Evolutionary conservation across 2,329 filamentous ascomycete species (phyloP).

Genomic region (Arthrobotrys sinensis): DNA sequence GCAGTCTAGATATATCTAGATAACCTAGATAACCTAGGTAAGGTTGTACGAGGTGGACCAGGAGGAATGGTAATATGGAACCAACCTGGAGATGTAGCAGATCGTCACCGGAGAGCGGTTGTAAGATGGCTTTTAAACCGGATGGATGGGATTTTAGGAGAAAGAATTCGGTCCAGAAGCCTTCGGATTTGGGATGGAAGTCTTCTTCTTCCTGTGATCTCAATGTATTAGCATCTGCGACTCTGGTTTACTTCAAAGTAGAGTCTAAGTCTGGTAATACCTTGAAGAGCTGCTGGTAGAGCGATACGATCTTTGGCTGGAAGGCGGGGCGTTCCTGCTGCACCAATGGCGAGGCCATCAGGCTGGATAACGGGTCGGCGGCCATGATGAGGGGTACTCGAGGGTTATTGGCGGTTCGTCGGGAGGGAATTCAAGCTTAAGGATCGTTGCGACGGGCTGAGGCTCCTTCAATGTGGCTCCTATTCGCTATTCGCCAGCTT

Average conservation of each 20-base stretch:
- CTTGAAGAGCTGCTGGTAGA: constrained; percentile 89
- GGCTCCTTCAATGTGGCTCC: constrained; percentile 24
- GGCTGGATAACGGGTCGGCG: constrained; percentile 38
- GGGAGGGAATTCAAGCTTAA: constrained; percentile 1
- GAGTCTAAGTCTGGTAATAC: constrained; percentile 68
- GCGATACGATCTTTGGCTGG: constrained; percentile 90
- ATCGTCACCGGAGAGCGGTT: constrained; percentile 79
- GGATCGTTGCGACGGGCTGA: constrained; percentile 28
- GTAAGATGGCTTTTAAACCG: constrained; percentile 78
- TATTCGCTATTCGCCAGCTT: constrained; percentile 40
- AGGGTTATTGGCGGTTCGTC: constrained; percentile 16
- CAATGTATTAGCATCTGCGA: neutral
- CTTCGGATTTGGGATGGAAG: constrained; percentile 79
- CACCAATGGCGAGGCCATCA: constrained; percentile 82
- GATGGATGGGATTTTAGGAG: constrained; percentile 83
- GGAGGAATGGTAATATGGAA: constrained; percentile 27
- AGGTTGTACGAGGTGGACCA: neutral
- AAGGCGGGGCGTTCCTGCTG: constrained; percentile 94
- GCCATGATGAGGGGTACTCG: constrained; percentile 44
- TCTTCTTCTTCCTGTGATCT: constrained; percentile 72
- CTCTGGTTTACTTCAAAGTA: neutral
- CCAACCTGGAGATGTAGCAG: constrained; percentile 79
- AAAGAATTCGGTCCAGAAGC: constrained; percentile 98
- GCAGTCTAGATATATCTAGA: neutral
- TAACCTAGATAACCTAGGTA: neutral